A percentile compares a stretch with the other conserved stretches of the same genome.
phyloP scores from a whole-genome alignment of 495 filamentous ascomycete species.

The Aspergillus wentii region DNA sequence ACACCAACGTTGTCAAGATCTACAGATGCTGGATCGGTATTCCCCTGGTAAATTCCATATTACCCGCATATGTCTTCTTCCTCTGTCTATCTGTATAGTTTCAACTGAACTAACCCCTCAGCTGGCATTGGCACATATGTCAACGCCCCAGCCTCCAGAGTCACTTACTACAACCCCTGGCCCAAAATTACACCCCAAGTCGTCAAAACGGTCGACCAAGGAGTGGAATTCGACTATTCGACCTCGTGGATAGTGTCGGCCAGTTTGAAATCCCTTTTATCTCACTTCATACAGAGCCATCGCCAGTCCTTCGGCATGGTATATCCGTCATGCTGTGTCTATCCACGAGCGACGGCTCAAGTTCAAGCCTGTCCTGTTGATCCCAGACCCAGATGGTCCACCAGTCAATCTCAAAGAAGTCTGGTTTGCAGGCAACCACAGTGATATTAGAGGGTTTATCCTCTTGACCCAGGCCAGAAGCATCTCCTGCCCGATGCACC shows the following conservation, averaged over 20 bases:
- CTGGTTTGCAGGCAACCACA: conserved; percentile 71
- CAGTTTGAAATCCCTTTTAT: conserved; percentile 23
- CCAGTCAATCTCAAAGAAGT: conserved; percentile 64
- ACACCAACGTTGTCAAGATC: conserved; percentile 43
- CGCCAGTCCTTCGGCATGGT: conserved; percentile 40
- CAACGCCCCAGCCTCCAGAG: conserved; percentile 1
- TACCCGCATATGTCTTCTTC: conserved; percentile 9
- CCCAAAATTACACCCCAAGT: conserved; percentile 48
- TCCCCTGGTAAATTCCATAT: conserved; percentile 29
- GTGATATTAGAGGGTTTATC: conserved; percentile 74
- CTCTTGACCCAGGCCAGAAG: conserved; percentile 25
- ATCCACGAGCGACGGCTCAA: conserved; percentile 63
- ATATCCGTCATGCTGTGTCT: conserved; percentile 56
- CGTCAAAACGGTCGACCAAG: conserved; percentile 44
- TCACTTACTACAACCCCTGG: not conserved
- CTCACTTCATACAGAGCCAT: conserved; percentile 8
- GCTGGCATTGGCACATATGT: conserved; percentile 35
- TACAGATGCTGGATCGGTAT: conserved; percentile 31
- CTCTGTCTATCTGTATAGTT: not conserved
- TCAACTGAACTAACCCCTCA: conserved; percentile 14
- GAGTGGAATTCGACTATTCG: conserved; percentile 28
- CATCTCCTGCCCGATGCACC: conserved; percentile 29
- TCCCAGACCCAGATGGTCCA: conserved; percentile 46
- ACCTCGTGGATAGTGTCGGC: conserved; percentile 39
- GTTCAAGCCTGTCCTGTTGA: conserved; percentile 55